phyloP scores from a whole-genome alignment of 345 rosid species.

The Eutrema japonicum region DNA sequence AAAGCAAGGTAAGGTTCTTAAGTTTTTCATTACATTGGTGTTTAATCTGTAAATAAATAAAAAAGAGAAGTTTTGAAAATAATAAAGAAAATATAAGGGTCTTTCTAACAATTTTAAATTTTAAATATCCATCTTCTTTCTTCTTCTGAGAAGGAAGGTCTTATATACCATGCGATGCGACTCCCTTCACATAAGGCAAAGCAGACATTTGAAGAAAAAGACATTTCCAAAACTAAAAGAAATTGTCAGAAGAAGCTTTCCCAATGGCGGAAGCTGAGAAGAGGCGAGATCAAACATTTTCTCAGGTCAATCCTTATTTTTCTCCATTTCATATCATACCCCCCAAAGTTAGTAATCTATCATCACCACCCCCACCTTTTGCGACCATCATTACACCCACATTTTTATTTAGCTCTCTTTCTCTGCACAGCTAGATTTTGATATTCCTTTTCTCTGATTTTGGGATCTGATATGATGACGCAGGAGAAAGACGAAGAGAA shows the following conservation, averaged over 20 bases:
- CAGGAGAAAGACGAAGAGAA: slow-evolving; percentile 73
- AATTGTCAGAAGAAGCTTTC: slow-evolving; percentile 14
- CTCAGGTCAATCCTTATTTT: slow-evolving; percentile 25
- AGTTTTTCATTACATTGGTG: not conserved
- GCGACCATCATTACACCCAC: slow-evolving; percentile 34
- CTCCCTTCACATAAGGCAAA: slow-evolving; percentile 12
- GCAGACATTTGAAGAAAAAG: slow-evolving; percentile 35
- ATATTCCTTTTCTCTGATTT: slow-evolving; percentile 10
- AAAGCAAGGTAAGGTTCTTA: too few relatives aligned
- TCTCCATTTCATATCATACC: not conserved
- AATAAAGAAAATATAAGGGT: slow-evolving; percentile 14
- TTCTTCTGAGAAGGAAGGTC: not conserved
- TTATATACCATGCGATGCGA: not conserved
- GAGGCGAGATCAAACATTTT: slow-evolving; percentile 41
- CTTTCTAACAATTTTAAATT: not conserved
- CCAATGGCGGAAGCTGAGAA: slow-evolving; percentile 44
- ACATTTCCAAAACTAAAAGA: slow-evolving; percentile 25
- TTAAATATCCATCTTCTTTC: slow-evolving; percentile 16
- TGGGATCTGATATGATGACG: slow-evolving; percentile 42
- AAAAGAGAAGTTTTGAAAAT: not conserved
- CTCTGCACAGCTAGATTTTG: slow-evolving; percentile 33
- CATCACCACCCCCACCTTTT: slow-evolving; percentile 23
- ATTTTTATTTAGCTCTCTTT: slow-evolving; percentile 1
- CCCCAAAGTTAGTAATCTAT: slow-evolving; percentile 14
- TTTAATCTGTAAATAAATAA: not conserved